Evolutionary conservation across 192 early-diverging fungal species (phyloP), one percentile per base, ranked within the genome.

Genomic region (Backusella tarrabulga): DNA sequence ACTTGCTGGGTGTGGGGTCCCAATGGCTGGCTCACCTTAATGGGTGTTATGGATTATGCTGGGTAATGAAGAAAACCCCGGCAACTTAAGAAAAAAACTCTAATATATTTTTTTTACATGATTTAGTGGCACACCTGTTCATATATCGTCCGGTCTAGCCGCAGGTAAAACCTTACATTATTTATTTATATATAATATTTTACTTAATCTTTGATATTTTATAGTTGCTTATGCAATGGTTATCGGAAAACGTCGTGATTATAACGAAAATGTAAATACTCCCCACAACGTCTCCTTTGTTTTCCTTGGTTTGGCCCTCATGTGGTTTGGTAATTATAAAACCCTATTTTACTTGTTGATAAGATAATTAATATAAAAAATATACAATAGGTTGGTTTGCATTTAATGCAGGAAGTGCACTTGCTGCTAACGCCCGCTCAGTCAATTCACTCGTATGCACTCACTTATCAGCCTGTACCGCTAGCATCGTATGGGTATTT

Each of bases 291-390:
- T 95, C 34, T 87, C 92, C 19, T 92, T 92, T 87, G 94, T 97
- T 29, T 88, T 95, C 75, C 85, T 96, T 29, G 96, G 95, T 5
- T 90, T 91, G 26, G 86, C 92, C 12, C 83, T 96, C 34, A 80
- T 97, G 67, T 96, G 95, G 92, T 96, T 97, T 79, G 96, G 95
- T 68, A 96, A 92, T 93, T 92, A 89, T 40, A 84, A 94, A 94
- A 74, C 11, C 15, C 2, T 26, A 4, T 26, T 35, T 68, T 35
- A 34, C 14, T 44, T 19, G 32, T 44, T 44, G 42, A 40, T 34
- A 68, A 32, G 23, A 26, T 26, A 63, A 63, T 34, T 19, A 19
- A 35, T 34, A 67, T 29, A 34, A 67, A 34, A 29, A 68, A 32
- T 3, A 15, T 12, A 36, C 4, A 68, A 68, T 68, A 76, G 95